Evolutionary conservation across 2,329 filamentous ascomycete genomes (phyloP).

Genomic region (Chrysosporium queenslandicum): DNA sequence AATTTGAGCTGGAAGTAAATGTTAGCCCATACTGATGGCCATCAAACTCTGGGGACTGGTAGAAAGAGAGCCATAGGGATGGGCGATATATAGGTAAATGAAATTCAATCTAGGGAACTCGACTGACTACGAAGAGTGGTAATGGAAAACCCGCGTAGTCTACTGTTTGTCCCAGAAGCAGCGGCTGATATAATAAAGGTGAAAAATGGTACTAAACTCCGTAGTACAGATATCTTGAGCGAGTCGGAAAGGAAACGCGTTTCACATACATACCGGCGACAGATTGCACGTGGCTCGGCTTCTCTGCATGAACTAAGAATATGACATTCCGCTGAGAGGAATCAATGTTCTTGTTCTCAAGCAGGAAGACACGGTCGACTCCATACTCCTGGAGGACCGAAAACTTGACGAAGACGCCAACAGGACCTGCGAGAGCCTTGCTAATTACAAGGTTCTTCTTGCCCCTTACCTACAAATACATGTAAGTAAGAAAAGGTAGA

Average conservation of each 20-base stretch:
- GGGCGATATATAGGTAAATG: slow-evolving; percentile 25
- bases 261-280: slow-evolving; percentile 65
- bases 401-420: slow-evolving; percentile 89
- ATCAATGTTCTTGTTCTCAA: slow-evolving; percentile 93
- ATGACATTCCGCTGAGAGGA: slow-evolving; percentile 90
- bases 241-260: slow-evolving; percentile 8
- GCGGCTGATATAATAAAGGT: slow-evolving; percentile 31
- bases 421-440: slow-evolving; percentile 74
- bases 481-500: not conserved
- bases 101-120: slow-evolving; percentile 43
- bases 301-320: slow-evolving; percentile 86
- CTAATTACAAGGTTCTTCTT: slow-evolving; percentile 98
- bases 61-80: slow-evolving; percentile 37
- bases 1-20: slow-evolving; percentile 62
- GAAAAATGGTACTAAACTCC: not conserved
- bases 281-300: slow-evolving; percentile 66
- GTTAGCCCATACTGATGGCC: slow-evolving; percentile 53
- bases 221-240: not conserved
- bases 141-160: slow-evolving; percentile 45
- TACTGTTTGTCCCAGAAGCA: slow-evolving; percentile 39
- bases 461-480: slow-evolving; percentile 65
- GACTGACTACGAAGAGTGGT: slow-evolving; percentile 49
- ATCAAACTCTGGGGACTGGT: slow-evolving; percentile 27
- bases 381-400: slow-evolving; percentile 93
- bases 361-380: slow-evolving; percentile 91